Evolutionary conservation across 164 flowering plant genomes (phyloP).

Genomic region (Vitis labrusca): DNA sequence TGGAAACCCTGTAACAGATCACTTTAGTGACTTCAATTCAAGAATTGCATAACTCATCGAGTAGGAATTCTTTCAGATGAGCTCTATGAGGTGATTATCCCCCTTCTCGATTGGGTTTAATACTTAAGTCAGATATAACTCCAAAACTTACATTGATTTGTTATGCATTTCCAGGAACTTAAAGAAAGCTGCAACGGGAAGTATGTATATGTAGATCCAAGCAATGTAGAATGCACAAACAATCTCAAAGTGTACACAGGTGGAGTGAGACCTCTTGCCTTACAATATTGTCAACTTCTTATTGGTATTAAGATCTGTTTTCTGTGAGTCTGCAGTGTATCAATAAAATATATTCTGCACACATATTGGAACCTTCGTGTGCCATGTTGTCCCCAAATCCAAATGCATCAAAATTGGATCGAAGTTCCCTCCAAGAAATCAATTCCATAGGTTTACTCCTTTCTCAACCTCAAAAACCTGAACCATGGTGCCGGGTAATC

Average conservation of each 20-base stretch:
- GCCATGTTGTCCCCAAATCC: background rate
- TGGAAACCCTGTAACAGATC: slow-evolving; percentile 38
- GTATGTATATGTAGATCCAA: slow-evolving; percentile 22
- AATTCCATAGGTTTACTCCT: background rate
- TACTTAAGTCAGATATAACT: no score
- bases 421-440: background rate
- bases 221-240: slow-evolving; percentile 13
- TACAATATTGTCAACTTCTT: no score
- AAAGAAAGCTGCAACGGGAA: slow-evolving; percentile 22
- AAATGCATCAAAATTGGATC: background rate
- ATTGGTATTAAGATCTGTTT: no score
- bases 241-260: slow-evolving; percentile 17
- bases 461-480: background rate
- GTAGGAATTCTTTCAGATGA: slow-evolving; percentile 50
- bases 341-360: background rate
- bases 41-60: slow-evolving; percentile 34
- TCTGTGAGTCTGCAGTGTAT: no score
- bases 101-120: no score
- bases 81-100: slow-evolving; percentile 40
- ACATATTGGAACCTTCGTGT: background rate
- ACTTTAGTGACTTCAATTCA: slow-evolving; percentile 8
- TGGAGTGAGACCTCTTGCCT: background rate
- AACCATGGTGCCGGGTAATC: background rate
- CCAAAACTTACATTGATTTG: no score
- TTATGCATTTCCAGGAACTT: slow-evolving; percentile 13